A percentile compares a stretch with the other conserved stretches of the same genome.
Evolutionary conservation across 2,329 filamentous ascomycete genomes (phyloP).

Genomic region (Chaetomium sp.): DNA sequence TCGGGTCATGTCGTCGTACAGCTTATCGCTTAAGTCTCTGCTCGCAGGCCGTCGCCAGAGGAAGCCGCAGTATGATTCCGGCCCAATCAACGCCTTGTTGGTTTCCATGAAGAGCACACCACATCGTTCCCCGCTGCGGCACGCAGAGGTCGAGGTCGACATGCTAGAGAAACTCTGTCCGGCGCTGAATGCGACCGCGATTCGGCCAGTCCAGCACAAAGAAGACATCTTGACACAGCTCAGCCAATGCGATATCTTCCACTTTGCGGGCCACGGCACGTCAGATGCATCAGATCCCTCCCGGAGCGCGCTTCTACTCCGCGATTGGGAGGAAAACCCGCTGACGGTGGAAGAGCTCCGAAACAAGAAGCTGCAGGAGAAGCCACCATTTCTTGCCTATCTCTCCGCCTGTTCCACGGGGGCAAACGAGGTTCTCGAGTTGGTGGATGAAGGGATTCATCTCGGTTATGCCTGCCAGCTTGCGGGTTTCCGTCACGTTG

Average conservation of each 20-base stretch:
- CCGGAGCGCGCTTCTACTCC: not conserved
- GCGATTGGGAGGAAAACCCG: not conserved
- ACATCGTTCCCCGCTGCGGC: not conserved
- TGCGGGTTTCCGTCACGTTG: slow-evolving; percentile 35
- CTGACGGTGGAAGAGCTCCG: not conserved
- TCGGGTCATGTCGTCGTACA: not conserved
- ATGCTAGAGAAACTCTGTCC: not conserved
- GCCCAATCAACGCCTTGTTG: not conserved
- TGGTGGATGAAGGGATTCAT: slow-evolving; percentile 34
- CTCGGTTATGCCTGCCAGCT: slow-evolving; percentile 33
- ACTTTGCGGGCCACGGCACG: not conserved
- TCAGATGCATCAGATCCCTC: not conserved
- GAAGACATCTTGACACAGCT: not conserved
- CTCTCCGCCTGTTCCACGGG: slow-evolving; percentile 35
- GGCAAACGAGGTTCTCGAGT: slow-evolving; percentile 15
- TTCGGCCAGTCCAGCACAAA: not conserved
- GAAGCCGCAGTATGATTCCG: not conserved
- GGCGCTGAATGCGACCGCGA: not conserved
- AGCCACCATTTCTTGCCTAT: slow-evolving; percentile 31
- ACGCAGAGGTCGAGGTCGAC: not conserved
- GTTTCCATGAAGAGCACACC: not conserved
- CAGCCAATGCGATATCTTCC: not conserved
- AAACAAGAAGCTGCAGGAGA: not conserved
- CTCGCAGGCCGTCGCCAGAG: not conserved
- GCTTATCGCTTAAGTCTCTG: not conserved